These are phyloP conservation scores for Cetradonia linearis DNA, from an alignment of 495 filamentous ascomycete genomes.

Conservation along the genomic window DNA sequence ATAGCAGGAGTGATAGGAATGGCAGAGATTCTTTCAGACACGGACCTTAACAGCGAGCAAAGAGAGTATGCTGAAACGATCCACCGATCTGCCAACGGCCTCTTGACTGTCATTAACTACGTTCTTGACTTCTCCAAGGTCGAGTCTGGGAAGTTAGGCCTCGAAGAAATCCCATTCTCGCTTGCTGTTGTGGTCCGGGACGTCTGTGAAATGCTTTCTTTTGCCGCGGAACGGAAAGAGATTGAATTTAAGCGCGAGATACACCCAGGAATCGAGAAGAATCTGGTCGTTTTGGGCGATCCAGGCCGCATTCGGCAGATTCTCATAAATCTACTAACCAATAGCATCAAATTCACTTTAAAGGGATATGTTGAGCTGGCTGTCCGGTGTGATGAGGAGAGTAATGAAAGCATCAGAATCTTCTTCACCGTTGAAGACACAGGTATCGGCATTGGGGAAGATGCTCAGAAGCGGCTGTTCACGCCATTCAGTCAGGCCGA, in stretches of 20 bases:
- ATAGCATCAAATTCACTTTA: slow-evolving; percentile 81
- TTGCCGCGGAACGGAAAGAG: slow-evolving; percentile 48
- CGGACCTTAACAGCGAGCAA: slow-evolving; percentile 55
- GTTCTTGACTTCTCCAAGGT: slow-evolving; percentile 84
- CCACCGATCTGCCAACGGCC: slow-evolving; percentile 64
- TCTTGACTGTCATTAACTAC: slow-evolving; percentile 85
- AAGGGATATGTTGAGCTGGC: slow-evolving; percentile 51
- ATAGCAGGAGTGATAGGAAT: slow-evolving; percentile 71
- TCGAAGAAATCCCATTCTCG: slow-evolving; percentile 71
- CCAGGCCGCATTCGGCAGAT: slow-evolving; percentile 72
- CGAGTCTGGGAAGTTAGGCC: slow-evolving; percentile 63
- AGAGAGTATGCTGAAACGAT: slow-evolving; percentile 68
- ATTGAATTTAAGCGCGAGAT: slow-evolving; percentile 46
- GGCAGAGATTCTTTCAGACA: slow-evolving; percentile 58
- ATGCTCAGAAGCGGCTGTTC: slow-evolving; percentile 62
- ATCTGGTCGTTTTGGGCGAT: slow-evolving; percentile 50
- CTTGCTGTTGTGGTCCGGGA: slow-evolving; percentile 62
- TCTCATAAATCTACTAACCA: slow-evolving; percentile 75
- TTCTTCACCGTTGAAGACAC: slow-evolving; percentile 63
- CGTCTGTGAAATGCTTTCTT: slow-evolving; percentile 41
- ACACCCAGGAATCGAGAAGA: slow-evolving; percentile 34
- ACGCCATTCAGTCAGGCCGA: slow-evolving; percentile 82
- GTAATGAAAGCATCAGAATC: slow-evolving; percentile 32
- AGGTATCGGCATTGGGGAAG: slow-evolving; percentile 75
- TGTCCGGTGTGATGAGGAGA: slow-evolving; percentile 29